phyloP scores from a whole-genome alignment of 805 yeast species.

The Candida tammaniensis region DNA sequence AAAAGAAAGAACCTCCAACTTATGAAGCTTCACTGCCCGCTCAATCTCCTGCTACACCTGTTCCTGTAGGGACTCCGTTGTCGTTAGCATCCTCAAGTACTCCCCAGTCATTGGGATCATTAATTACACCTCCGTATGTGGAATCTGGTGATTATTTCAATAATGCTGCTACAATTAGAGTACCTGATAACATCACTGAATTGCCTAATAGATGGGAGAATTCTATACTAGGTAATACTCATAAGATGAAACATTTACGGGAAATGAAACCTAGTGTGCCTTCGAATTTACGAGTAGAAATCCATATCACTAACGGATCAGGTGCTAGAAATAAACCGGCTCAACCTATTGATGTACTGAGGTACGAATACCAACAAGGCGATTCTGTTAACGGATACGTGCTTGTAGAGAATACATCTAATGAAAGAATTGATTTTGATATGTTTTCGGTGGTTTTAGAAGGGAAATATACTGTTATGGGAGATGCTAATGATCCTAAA shows the following conservation, averaged over 20 bases:
- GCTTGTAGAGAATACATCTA: constrained; percentile 27
- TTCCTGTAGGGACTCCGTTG: constrained; percentile 9
- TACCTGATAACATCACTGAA: constrained; percentile 2
- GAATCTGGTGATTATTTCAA: constrained; percentile 1
- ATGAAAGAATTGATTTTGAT: constrained; percentile 31
- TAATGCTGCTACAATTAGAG: neutral
- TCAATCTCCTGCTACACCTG: constrained; percentile 17
- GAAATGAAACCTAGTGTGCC: constrained; percentile 22
- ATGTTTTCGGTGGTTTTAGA: constrained; percentile 42
- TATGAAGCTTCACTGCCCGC: constrained; percentile 16
- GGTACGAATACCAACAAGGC: constrained; percentile 36
- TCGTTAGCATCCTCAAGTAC: neutral
- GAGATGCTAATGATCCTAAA: constrained; percentile 10
- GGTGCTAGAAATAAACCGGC: constrained; percentile 25
- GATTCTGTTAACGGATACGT: constrained; percentile 37
- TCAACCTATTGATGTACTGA: constrained; percentile 27
- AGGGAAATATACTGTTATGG: constrained; percentile 25
- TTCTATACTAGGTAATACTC: constrained; percentile 34
- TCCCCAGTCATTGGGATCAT: neutral
- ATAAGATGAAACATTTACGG: constrained; percentile 31
- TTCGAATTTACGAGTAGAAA: constrained; percentile 23
- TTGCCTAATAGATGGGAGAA: constrained; percentile 25
- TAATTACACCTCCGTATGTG: neutral
- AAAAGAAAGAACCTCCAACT: constrained; percentile 30
- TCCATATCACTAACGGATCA: constrained; percentile 32